Evolutionary conservation across 805 yeast genomes (phyloP).

Genomic region (Kurtzmaniella cleridarum): DNA sequence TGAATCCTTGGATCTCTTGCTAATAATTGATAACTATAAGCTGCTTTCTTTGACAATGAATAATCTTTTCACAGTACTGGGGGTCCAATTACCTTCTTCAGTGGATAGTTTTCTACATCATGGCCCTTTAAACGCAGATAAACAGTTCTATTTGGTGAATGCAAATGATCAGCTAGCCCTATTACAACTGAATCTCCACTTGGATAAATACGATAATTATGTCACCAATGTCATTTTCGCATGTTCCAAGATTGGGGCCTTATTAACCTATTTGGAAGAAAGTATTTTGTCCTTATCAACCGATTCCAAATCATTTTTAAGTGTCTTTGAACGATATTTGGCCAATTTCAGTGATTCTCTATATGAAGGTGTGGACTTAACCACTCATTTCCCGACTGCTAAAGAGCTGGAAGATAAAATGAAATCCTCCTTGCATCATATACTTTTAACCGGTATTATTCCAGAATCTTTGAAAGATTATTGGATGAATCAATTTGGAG

Average conservation of each 20-base stretch:
- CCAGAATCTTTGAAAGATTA: conserved; percentile 48
- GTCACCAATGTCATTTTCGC: conserved; percentile 18
- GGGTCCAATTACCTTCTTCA: conserved; percentile 15
- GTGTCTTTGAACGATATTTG: conserved; percentile 26
- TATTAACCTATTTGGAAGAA: conserved; percentile 17
- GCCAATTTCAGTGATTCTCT: conserved; percentile 27
- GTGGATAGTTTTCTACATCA: conserved; percentile 13
- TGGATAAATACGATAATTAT: conserved; percentile 6
- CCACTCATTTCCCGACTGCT: conserved; percentile 21
- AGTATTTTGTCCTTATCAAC: conserved; percentile 14
- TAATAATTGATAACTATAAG: conserved; percentile 17
- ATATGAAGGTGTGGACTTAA: conserved; percentile 13
- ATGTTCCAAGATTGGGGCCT: conserved; percentile 21
- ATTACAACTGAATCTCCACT: conserved; percentile 10
- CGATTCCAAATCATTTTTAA: conserved; percentile 21
- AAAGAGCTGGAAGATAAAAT: conserved; percentile 12
- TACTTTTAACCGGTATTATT: conserved; percentile 51
- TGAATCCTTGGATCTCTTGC: conserved; percentile 17
- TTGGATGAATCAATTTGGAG: conserved; percentile 63
- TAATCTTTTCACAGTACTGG: conserved; percentile 22
- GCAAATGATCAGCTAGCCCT: conserved; percentile 8
- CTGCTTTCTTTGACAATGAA: conserved; percentile 26
- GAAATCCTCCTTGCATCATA: conserved; percentile 30
- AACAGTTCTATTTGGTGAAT: conserved; percentile 22
- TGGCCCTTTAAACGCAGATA: conserved; percentile 14